A percentile compares a stretch with the other conserved stretches of the same genome.
These are phyloP conservation scores for Beauveria sp. DNA, from an alignment of 2,329 filamentous ascomycete species.

Conservation along the genomic window DNA sequence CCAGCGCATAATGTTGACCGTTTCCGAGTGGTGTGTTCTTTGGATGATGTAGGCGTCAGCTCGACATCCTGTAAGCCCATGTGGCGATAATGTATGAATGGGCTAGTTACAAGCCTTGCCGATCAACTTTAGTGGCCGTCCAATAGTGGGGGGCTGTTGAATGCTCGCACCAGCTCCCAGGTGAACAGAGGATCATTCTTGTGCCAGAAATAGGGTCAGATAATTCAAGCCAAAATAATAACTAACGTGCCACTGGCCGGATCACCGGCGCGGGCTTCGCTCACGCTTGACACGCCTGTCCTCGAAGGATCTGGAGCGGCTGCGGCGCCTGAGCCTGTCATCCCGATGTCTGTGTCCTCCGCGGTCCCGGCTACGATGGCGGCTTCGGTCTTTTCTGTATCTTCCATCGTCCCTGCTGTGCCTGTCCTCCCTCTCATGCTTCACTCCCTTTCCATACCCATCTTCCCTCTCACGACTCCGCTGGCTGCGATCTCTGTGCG, in stretches of 20 bases:
- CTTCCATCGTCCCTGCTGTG: slow-evolving; percentile 6
- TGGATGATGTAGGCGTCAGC: too few relatives aligned
- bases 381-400: slow-evolving; percentile 8
- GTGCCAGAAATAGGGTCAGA: not conserved
- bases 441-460: slow-evolving; percentile 1
- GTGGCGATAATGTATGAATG: not conserved
- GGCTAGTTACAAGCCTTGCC: not conserved
- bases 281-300: not conserved
- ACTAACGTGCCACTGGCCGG: not conserved
- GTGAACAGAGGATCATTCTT: not conserved
- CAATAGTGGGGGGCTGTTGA: not conserved
- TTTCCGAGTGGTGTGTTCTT: not conserved
- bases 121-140: not conserved
- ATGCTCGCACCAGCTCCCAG: not conserved
- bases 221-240: not conserved
- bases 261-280: not conserved
- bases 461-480: slow-evolving; percentile 18
- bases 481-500: not conserved
- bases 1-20: not conserved
- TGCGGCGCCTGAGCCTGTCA: slow-evolving; percentile 13
- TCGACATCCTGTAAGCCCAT: not conserved
- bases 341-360: slow-evolving; percentile 5
- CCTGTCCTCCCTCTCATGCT: slow-evolving; percentile 21
- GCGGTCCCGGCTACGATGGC: slow-evolving; percentile 12
- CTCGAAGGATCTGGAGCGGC: slow-evolving; percentile 12